Percentiles rank a stretch among this genome's conserved stretches.
These are phyloP conservation scores for Eucalyptus coolabah DNA, from an alignment of 345 rosid species.

Conservation along the genomic window DNA sequence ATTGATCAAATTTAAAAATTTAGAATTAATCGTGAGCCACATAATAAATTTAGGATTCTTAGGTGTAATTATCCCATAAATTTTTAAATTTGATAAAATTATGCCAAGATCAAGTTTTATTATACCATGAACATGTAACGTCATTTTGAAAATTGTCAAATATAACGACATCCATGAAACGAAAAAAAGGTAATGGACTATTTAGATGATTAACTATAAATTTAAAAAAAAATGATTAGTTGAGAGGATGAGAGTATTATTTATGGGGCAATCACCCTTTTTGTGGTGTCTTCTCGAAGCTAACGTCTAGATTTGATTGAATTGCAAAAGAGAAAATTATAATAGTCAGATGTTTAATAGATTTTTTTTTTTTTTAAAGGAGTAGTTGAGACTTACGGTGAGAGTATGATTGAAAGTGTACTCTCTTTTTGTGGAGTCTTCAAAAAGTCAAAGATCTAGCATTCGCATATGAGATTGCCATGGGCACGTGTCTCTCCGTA, in stretches of 20 bases:
- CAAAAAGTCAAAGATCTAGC: neutral
- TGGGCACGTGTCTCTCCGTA: neutral
- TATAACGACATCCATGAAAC: neutral
- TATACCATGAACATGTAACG: neutral
- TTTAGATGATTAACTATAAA: neutral
- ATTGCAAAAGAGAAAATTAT: neutral
- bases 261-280: neutral
- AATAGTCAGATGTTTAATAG: neutral
- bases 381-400: neutral
- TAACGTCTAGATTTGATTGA: neutral
- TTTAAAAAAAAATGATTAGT: neutral
- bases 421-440: neutral
- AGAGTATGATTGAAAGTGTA: neutral
- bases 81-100: neutral
- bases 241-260: neutral
- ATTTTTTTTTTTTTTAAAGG: too few species aligned
- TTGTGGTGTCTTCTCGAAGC: neutral
- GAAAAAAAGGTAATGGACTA: neutral
- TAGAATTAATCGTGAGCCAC: neutral
- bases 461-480: neutral
- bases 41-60: neutral
- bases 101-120: neutral
- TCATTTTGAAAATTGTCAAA: neutral
- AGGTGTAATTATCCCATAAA: neutral
- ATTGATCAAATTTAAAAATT: neutral